Evolutionary conservation across 2,329 filamentous ascomycete genomes (phyloP).

Genomic region (Cercospora citrullina): DNA sequence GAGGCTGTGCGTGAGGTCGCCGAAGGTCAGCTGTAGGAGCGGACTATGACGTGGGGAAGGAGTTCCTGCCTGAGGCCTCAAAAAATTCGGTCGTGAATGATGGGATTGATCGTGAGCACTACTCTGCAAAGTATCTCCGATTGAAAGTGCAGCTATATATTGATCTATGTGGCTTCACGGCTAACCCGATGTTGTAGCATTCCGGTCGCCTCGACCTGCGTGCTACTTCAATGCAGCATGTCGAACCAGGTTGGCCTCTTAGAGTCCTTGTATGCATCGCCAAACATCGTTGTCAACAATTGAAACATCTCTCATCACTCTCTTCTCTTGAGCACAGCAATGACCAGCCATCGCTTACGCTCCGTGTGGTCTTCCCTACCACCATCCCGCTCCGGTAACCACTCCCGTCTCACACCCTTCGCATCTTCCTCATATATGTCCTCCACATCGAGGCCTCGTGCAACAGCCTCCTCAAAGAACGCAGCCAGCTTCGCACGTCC

Average conservation of each 20-base stretch:
- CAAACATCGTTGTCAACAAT: too few relatives aligned
- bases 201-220: not conserved
- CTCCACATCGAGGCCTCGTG: conserved; percentile 60
- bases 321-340: conserved; percentile 39
- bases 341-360: conserved; percentile 70
- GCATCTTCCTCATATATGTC: conserved; percentile 69
- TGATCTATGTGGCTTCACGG: too few relatives aligned
- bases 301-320: not conserved
- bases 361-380: conserved; percentile 61
- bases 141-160: too few relatives aligned
- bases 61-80: too few relatives aligned
- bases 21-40: not conserved
- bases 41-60: not conserved
- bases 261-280: not conserved
- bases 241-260: not conserved
- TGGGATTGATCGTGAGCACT: too few relatives aligned
- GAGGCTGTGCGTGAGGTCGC: not conserved
- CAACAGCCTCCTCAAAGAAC: conserved; percentile 62
- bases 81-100: too few relatives aligned
- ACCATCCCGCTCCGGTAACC: conserved; percentile 57
- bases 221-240: not conserved
- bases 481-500: conserved; percentile 64
- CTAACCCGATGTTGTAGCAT: too few relatives aligned
- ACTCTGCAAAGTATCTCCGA: too few relatives aligned
- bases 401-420: conserved; percentile 62